Conservation (phyloP, 2,329 filamentous ascomycete genomes). For the Xylariaceae sp. region DNA sequence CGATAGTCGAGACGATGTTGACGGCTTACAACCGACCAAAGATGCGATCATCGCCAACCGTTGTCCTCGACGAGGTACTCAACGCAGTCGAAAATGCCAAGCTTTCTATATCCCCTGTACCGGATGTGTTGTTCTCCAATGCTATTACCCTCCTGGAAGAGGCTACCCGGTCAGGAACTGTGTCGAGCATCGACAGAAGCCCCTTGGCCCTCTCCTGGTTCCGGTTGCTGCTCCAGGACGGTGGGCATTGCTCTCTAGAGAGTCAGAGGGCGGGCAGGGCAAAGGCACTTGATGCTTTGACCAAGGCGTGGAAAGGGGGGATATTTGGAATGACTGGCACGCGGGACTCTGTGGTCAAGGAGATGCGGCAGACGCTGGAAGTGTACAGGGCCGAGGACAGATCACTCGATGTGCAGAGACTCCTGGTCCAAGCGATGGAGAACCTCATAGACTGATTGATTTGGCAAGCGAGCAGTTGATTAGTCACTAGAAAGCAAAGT, state of each 20-base stretch:
- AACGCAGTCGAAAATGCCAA: constrained; percentile 30
- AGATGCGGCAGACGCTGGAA: constrained; percentile 31
- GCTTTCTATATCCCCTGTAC: constrained; percentile 38
- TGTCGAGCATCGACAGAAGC: constrained; percentile 8
- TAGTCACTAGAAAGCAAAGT: neutral
- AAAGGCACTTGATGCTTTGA: constrained; percentile 39
- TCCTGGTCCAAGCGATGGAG: constrained; percentile 34
- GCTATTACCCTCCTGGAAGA: constrained; percentile 43
- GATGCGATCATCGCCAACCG: constrained; percentile 33
- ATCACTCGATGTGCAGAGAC: constrained; percentile 41
- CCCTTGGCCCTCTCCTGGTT: constrained; percentile 36
- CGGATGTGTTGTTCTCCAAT: constrained; percentile 48
- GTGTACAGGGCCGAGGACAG: constrained; percentile 37
- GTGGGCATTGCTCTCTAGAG: constrained; percentile 45
- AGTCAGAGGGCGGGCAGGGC: constrained; percentile 44
- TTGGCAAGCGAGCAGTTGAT: neutral
- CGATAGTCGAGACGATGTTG: constrained; percentile 46
- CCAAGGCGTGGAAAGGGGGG: constrained; percentile 38
- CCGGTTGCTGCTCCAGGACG: constrained; percentile 41
- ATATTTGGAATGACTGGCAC: constrained; percentile 33
- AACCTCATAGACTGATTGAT: constrained; percentile 11
- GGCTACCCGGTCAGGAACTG: constrained; percentile 25
- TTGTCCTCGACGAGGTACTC: constrained; percentile 37
- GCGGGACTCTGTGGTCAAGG: constrained; percentile 18
- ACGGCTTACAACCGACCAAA: constrained; percentile 42